Evolutionary conservation across 1,284 basidiomycete genomes (phyloP), one percentile per base, ranked within the genome.

Genomic region (Moniliella sp.): DNA sequence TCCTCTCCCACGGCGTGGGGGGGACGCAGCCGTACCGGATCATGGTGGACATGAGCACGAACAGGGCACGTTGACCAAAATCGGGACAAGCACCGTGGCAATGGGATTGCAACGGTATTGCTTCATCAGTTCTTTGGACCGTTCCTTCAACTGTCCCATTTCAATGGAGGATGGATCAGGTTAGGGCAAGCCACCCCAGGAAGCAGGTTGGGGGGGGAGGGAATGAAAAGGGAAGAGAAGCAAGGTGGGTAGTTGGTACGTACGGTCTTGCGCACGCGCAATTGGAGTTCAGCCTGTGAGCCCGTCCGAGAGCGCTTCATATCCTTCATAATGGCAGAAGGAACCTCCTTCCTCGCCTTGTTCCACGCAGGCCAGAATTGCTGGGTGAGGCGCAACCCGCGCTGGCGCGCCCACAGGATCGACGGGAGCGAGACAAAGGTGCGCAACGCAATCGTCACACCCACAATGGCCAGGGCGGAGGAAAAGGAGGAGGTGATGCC

Each of bases 391-490:
- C 70, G 66, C 60, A 69, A 68, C 43, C 73, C 69, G 34, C 76
- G 69, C 44, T 64, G 65, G 46, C 71, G 45, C 45, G 82, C 79
- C 81, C 80, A 84, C 59, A 81, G 53, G 39, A 75, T 72, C 39
- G 78, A 66, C 12, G 81, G 82, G 4, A 82, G 66, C 1, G 79
- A 73, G 30, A 73, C 55, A 0, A 66, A 62, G 5, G 75, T 62
- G 43, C 82, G 72, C 18, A 74, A 66, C 9, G 69, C 48, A 28
- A 80, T 58, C 1, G 80, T 78, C 35, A 74, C 65, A 3, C 79
- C 54, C 27, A 84, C 74, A 40, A 86, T 79, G 2, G 77, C 75
- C 1, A 72, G 67, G 1, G 79, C 71, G 61, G 81, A 80, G 3
- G 56, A 47, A 8, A 61, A 54, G 12, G 29, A n/a, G 7, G 8